phyloP scores from a whole-genome alignment of 2,329 filamentous ascomycete species.

The Pseudofabraea citricarpa region DNA sequence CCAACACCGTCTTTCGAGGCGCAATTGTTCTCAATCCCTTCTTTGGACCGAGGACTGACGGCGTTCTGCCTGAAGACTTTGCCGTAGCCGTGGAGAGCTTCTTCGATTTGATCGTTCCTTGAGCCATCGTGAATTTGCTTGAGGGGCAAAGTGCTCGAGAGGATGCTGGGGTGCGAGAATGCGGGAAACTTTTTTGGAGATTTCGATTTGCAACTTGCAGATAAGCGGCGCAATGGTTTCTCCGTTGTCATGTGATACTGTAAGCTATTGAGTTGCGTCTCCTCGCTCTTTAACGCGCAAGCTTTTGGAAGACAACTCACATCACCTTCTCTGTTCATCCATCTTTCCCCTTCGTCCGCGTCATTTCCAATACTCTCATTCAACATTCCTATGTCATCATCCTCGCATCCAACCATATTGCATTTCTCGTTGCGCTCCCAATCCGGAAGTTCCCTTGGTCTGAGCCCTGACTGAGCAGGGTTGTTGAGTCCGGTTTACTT shows the following conservation, averaged over 20 bases:
- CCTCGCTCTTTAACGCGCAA: too few species aligned
- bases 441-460: too few species aligned
- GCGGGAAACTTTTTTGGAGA: not conserved
- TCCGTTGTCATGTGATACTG: not conserved
- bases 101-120: conserved; percentile 27
- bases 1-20: conserved; percentile 58
- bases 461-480: too few species aligned
- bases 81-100: conserved; percentile 22
- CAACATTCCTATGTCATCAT: too few species aligned
- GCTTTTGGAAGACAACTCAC: too few species aligned
- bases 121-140: conserved; percentile 21
- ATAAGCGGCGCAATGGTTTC: not conserved
- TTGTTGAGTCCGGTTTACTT: too few species aligned
- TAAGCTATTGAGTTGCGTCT: too few species aligned
- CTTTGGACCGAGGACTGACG: conserved; percentile 41
- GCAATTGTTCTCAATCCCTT: conserved; percentile 59
- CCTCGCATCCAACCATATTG: too few species aligned
- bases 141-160: not conserved
- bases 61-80: conserved; percentile 20
- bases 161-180: not conserved
- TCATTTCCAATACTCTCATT: too few species aligned
- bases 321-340: too few species aligned
- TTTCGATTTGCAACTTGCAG: not conserved
- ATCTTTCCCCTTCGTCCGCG: too few species aligned
- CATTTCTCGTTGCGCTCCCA: too few species aligned